Base-by-base conservation (phyloP, 1,139 yeast genomes). In the Maudiozyma humilis region DNA sequence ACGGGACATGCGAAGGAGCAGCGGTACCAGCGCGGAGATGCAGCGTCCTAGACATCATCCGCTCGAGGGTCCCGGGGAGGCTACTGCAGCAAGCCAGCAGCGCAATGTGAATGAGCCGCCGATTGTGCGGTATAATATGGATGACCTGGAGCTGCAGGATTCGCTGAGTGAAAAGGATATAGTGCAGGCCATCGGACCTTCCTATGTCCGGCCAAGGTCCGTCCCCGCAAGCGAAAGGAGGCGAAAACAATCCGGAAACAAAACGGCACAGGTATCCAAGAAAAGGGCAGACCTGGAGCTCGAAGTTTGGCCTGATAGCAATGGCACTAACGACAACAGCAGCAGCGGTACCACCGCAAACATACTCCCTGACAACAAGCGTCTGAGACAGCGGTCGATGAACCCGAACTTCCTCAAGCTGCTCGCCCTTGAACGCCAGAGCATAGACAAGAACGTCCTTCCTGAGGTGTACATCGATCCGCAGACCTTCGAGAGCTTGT, bases 391-490 rank as follows among this genome's bases (percentile, higher is more conserved):
- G 42, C 49, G 50, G 18, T 47, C 56, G 17, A 34, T 55, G 42
- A 59, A 57, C 35, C 55, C 61, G 2, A 57, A 59, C 39, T 60
- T 61, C 39, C 47, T 59, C 36, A 52, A 52, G 44, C 47, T 61
- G 12, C 56, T 57, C 42, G 60, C 65, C 1, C 42, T 59, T 8
- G 63, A 60, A 38, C 56, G 54, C 30, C 42, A 52, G 13, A 49
- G 55, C 25, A 56, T 53, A 20, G 31, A 36, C 14, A 54, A 50
- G 36, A 52, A 51, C 19, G 27, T 51, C 8, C 41, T 60, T 14
- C 65, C 65, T 2, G 60, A 60, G 32, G 51, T 61, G 8, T 52
- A 54, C 41, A 57, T 61, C 15, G 63, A 60, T 42, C 63, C 60
- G 35, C 44, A 47, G 13, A 47, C 59, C 12, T 48, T 60, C 19